Base-by-base conservation (phyloP, 1,284 basidiomycete genomes). In the Entoloma clypeatum region DNA sequence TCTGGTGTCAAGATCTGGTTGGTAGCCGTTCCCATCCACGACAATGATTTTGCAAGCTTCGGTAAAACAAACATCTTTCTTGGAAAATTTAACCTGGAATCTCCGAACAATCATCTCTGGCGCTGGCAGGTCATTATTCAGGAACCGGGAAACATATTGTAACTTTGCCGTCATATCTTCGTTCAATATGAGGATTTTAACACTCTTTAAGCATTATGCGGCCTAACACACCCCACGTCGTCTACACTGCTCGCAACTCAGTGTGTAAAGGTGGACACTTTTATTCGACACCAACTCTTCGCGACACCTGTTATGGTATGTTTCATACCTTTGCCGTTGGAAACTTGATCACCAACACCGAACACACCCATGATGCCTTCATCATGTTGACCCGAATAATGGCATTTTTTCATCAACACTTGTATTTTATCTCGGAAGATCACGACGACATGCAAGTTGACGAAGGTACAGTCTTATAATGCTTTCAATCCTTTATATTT, bases 191-290 rank as follows among this genome's bases (percentile, higher is more conserved):
- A n/a, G 14, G 10, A 13, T 29, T 13, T n/a, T 24, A 7, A 16
- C 16, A 10, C 18, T 18, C 1, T 14, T n/a, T n/a, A n/a, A 45
- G 43, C 14, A 21, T 39, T 13, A 40, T 44, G 43, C 16, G 28
- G 14, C 24, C 33, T n/a, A 19, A 24, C n/a, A 33, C 34, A 21
- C 29, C 34, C 4, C 36, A 39, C 21, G 31, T 33, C 4, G 22
- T 40, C 7, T 21, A 32, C 2, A 36, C 29, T 2, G 33, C 38
- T 7, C 17, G 41, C 10, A 8, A 24, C 17, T 26, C 24, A 2
- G 28, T 43, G 1, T 43, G 41, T 25, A 11, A 22, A 11, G 41
- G 41, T 4, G 29, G 28, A 1, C 41, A 43, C n/a, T 37, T 31
- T 17, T 32, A 36, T 19, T 3, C 35, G 11, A 16, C 28, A 2